Percentiles rank a stretch among this genome's conserved stretches.
Evolutionary conservation across 108 stramenopile species (phyloP).

Genomic region (Aurantiochytrium sp.): DNA sequence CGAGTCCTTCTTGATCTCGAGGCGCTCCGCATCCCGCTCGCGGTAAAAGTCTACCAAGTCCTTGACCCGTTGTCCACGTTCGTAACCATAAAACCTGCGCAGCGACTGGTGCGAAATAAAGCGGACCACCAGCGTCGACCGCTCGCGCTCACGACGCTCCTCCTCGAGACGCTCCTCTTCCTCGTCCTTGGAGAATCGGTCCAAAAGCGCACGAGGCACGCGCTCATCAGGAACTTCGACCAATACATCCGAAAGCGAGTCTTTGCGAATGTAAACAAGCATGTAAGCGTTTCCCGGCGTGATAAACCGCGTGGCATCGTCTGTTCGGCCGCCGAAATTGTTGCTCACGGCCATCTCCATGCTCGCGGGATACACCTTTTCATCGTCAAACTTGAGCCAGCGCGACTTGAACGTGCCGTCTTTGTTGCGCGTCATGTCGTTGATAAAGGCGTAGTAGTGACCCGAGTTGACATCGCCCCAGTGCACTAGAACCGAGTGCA

Average conservation of each 20-base stretch:
- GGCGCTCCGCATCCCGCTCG: not conserved
- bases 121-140: not conserved
- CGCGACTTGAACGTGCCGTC: not conserved
- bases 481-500: conserved; percentile 47
- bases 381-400: conserved; percentile 23
- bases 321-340: not conserved
- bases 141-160: not conserved
- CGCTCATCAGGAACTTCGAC: not conserved
- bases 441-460: conserved; percentile 54
- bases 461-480: conserved; percentile 36
- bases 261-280: not conserved
- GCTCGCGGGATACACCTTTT: not conserved
- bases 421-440: conserved; percentile 13
- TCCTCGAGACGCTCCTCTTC: not conserved
- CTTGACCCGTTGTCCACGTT: not conserved
- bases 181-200: not conserved
- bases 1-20: not conserved
- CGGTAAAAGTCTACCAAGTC: not conserved
- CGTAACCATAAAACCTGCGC: not conserved
- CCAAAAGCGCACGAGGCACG: not conserved
- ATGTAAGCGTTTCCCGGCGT: not conserved
- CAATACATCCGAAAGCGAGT: not conserved
- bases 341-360: not conserved
- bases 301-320: not conserved
- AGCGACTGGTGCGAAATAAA: not conserved